Evolutionary conservation across 2,329 filamentous ascomycete species (phyloP), one percentile per base, ranked within the genome.

Genomic region (Chalaropsis ovoidea): DNA sequence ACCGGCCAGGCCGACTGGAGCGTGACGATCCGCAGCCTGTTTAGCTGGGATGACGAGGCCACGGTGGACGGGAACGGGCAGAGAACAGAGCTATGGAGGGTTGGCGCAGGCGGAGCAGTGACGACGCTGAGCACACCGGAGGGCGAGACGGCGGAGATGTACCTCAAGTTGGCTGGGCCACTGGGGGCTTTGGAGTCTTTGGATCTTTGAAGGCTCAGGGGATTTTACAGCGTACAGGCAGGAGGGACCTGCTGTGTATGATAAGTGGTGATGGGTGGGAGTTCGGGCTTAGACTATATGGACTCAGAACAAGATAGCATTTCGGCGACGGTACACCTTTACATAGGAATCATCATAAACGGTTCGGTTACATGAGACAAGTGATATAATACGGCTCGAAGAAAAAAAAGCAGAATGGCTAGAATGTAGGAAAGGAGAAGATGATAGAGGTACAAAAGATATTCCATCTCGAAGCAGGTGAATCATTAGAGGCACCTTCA

Each of bases 101-200:
- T 96, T 45, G 93, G 92, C 4, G 93, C 93, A 5, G 94, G 93
- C 0, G 94, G 93, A 0, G 93, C 93, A 0, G 86, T 97, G 17
- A 97, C 93, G 1, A 87, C 86, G 27, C 78, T 96, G 67, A 96
- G 91, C 73, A 89, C 87, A 2, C 80, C 87, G 0, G 80, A 86
- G 67, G 90, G 85, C 2, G 93, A 97, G 78, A 87, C 86, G 76
- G 89, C 95, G 68, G 94, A 97, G 79, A 96, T 97, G 91, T 80
- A 87, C 71, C 85, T 84, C 6, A 93, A 92, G 75, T 75, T 90
- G 62, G 80, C 78, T 62, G 82, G 82, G 1, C 82, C 82, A 11
- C 71, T 85, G 70, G 77, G 80, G 0, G 74, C 81, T 2, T 82
- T 84, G 68, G 73, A 64, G 45, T 45, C 58, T 41, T 27, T 58